A percentile compares a stretch with the other conserved stretches of the same genome.
Evolutionary conservation across 371 early-diverging fungal species (phyloP).

Genomic region (Rhizomucor miehei): DNA sequence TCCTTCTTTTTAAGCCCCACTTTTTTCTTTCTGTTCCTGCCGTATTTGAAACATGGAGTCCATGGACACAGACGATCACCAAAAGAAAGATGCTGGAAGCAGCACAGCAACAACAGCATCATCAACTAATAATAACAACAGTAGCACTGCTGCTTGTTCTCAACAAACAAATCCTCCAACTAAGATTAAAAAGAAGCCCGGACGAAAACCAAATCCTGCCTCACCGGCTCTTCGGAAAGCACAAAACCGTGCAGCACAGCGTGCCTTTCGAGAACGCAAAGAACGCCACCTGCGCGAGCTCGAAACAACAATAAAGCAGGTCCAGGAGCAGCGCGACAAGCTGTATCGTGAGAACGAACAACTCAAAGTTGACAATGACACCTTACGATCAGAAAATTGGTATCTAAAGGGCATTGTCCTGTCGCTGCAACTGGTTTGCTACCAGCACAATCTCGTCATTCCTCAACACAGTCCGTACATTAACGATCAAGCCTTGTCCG

Average conservation of each 20-base stretch:
- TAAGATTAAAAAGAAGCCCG: slow-evolving; percentile 72
- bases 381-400: slow-evolving; percentile 63
- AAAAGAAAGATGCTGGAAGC: background rate
- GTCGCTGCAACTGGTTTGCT: slow-evolving; percentile 50
- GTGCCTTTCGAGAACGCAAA: slow-evolving; percentile 81
- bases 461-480: slow-evolving; percentile 45
- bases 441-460: slow-evolving; percentile 42
- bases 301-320: slow-evolving; percentile 62
- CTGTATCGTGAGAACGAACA: slow-evolving; percentile 48
- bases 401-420: slow-evolving; percentile 56
- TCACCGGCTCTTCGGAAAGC: slow-evolving; percentile 75
- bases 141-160: too few species aligned
- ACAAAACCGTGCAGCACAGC: slow-evolving; percentile 81
- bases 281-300: slow-evolving; percentile 69
- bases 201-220: slow-evolving; percentile 79
- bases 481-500: slow-evolving; percentile 37
- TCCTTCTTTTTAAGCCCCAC: too few species aligned
- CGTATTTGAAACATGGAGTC: background rate
- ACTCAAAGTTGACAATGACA: slow-evolving; percentile 50
- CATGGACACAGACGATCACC: slow-evolving; percentile 1
- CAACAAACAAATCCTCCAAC: slow-evolving; percentile 10
- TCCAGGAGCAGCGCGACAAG: slow-evolving; percentile 59
- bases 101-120: background rate
- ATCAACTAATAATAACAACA: background rate
- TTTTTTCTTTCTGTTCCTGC: background rate